Percentiles rank a stretch among this genome's conserved stretches.
phyloP scores from a whole-genome alignment of 805 yeast genomes.

The Yarrowia deformans region DNA sequence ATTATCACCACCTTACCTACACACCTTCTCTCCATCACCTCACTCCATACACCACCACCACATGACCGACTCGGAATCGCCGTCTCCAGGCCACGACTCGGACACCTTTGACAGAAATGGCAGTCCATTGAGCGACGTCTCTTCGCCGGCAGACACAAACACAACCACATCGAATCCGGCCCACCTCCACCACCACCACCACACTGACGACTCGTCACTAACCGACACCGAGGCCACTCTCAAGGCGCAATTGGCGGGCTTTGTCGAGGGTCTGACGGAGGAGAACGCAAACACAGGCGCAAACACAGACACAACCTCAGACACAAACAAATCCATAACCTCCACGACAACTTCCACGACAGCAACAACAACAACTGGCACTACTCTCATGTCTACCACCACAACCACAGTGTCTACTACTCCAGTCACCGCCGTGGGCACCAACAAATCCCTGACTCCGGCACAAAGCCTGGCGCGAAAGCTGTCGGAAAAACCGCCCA shows the following conservation, averaged over 20 bases:
- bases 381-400: not conserved
- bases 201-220: constrained; percentile 7
- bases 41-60: too few species aligned
- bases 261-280: not conserved
- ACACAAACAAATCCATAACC: not conserved
- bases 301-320: not conserved
- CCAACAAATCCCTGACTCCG: constrained; percentile 9
- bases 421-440: not conserved
- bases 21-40: too few species aligned
- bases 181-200: too few species aligned
- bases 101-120: constrained; percentile 35
- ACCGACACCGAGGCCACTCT: constrained; percentile 33
- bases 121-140: constrained; percentile 36
- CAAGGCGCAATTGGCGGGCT: constrained; percentile 36
- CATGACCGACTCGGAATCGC: constrained; percentile 38
- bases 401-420: not conserved
- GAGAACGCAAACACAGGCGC: not conserved
- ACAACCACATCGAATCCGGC: not conserved
- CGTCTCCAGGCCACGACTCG: constrained; percentile 39
- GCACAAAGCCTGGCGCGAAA: constrained; percentile 35
- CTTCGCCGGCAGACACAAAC: constrained; percentile 12
- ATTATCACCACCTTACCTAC: constrained; percentile 1
- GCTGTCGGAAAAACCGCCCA: constrained; percentile 36
- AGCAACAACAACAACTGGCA: not conserved
- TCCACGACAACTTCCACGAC: not conserved